phyloP scores from a whole-genome alignment of 2,329 filamentous ascomycete species.

The Zymoseptoria ardabiliae region DNA sequence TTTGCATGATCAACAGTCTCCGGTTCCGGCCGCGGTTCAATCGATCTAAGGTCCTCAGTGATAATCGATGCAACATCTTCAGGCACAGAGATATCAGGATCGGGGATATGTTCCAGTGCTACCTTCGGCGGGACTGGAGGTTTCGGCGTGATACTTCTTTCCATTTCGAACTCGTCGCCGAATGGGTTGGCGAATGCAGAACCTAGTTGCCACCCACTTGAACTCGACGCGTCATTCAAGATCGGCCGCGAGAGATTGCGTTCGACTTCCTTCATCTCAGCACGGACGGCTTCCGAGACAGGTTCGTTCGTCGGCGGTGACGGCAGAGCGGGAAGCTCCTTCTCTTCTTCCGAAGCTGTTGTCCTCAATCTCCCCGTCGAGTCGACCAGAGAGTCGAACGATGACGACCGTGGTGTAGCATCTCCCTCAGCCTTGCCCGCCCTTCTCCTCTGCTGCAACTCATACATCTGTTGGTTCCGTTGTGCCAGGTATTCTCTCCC shows the following conservation, averaged over 20 bases:
- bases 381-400: constrained; percentile 29
- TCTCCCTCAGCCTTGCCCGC: constrained; percentile 8
- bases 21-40: constrained; percentile 6
- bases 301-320: constrained; percentile 15
- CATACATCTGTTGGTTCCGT: constrained; percentile 30
- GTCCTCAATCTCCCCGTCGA: constrained; percentile 24
- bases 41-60: background rate
- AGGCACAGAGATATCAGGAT: constrained; percentile 16
- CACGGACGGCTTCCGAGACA: constrained; percentile 10
- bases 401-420: constrained; percentile 20
- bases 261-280: constrained; percentile 22
- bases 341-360: background rate
- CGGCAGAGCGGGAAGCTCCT: constrained; percentile 13
- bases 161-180: constrained; percentile 34
- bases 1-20: constrained; percentile 15
- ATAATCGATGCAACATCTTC: constrained; percentile 11
- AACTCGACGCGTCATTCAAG: constrained; percentile 1
- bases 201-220: constrained; percentile 35
- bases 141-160: constrained; percentile 36
- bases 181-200: constrained; percentile 40
- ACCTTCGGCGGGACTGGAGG: constrained; percentile 40
- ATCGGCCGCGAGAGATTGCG: constrained; percentile 18
- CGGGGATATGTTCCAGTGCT: constrained; percentile 22
- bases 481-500: constrained; percentile 31
- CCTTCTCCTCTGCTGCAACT: constrained; percentile 24